These are phyloP conservation scores for Sugiyamaella neomexicana DNA, from an alignment of 1,139 yeast species.

Conservation along the genomic window DNA sequence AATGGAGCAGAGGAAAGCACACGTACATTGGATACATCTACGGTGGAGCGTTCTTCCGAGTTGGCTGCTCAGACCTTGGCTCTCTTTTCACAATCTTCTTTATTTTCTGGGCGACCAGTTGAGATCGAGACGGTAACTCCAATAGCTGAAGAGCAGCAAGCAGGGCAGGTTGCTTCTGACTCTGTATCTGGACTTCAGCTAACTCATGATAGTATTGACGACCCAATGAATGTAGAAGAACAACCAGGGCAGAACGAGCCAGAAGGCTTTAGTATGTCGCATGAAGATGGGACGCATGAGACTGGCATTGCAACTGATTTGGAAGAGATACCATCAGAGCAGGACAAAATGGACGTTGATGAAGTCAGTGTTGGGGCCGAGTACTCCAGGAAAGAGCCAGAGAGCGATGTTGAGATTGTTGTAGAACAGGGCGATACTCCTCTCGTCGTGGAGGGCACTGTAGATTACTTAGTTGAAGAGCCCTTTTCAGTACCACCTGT, in stretches of 20 bases:
- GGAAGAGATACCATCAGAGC: too few relatives aligned
- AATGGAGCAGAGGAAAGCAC: background rate
- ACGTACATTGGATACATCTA: background rate
- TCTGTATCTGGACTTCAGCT: background rate
- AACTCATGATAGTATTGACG: background rate
- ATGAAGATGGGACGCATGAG: background rate
- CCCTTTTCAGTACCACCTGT: too few relatives aligned
- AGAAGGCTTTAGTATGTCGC: too few relatives aligned
- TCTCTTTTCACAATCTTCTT: constrained; percentile 16
- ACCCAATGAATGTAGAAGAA: background rate
- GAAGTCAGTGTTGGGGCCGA: background rate
- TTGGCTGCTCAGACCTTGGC: constrained; percentile 12
- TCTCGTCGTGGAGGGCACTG: too few relatives aligned
- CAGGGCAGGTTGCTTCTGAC: background rate
- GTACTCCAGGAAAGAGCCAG: background rate
- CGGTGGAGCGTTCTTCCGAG: constrained; percentile 11
- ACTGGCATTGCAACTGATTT: background rate
- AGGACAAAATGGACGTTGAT: background rate
- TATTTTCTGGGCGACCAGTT: constrained; percentile 8
- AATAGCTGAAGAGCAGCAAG: background rate
- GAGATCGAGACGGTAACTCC: background rate
- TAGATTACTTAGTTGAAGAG: too few relatives aligned
- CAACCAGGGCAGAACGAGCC: background rate
- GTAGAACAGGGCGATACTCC: too few relatives aligned
- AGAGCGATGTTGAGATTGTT: too few relatives aligned